Percentiles rank a stretch among this genome's conserved stretches.
These are phyloP conservation scores for Leccinum fallax DNA, from an alignment of 1,284 basidiomycete genomes.

Conservation along the genomic window DNA sequence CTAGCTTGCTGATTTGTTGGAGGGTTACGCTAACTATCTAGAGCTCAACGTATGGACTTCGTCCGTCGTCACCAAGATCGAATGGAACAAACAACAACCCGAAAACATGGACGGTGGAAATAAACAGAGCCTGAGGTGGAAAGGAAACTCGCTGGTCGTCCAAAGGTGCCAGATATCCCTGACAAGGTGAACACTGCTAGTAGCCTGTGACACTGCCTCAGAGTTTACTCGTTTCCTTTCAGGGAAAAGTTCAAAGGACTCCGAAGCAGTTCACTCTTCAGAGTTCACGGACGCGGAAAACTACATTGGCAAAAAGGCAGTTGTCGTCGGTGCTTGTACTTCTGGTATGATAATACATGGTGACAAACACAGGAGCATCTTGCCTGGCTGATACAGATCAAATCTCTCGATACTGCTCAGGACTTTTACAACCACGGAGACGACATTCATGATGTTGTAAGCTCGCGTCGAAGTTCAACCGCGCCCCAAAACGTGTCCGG, in stretches of 20 bases:
- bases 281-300: conserved; percentile 38
- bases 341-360: conserved; percentile 27
- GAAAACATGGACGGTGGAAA: conserved; percentile 41
- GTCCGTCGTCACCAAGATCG: conserved; percentile 42
- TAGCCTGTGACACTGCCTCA: background rate
- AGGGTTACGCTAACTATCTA: conserved; percentile 54
- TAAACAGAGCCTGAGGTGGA: conserved; percentile 26
- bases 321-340: conserved; percentile 47
- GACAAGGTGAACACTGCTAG: conserved; percentile 16
- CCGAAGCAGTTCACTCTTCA: conserved; percentile 40
- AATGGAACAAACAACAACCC: conserved; percentile 38
- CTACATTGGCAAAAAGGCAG: conserved; percentile 45
- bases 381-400: conserved; percentile 6
- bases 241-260: conserved; percentile 29
- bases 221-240: background rate
- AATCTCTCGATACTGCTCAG: conserved; percentile 34
- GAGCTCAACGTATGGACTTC: conserved; percentile 62
- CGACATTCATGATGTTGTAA: conserved; percentile 33
- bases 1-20: conserved; percentile 62
- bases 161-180: conserved; percentile 36
- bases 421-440: conserved; percentile 27
- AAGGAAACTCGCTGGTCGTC: conserved; percentile 35
- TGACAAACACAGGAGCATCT: background rate
- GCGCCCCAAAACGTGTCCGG: background rate
- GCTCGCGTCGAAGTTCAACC: background rate